Conservation (phyloP, 2,329 filamentous ascomycete genomes). For the Diaporthe destruens region DNA sequence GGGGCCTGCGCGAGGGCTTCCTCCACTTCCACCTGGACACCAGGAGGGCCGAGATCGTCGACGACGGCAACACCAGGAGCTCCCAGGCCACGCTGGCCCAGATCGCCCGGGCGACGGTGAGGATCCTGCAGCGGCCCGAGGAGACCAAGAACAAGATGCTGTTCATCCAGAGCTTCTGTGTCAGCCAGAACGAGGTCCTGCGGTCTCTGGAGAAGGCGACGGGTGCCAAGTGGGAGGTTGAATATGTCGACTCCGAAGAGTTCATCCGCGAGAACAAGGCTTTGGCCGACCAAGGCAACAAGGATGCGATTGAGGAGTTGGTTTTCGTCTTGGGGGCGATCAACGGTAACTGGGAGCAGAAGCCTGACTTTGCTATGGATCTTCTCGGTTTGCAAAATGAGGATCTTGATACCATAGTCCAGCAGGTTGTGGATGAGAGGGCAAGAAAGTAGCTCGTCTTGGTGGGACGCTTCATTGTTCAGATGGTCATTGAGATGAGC, state of each 20-base stretch:
- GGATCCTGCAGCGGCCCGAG: conserved; percentile 47
- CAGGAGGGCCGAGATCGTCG: conserved; percentile 51
- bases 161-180: conserved; percentile 57
- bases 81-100: conserved; percentile 53
- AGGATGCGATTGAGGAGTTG: conserved; percentile 58
- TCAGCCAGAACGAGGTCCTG: conserved; percentile 53
- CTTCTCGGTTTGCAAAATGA: conserved; percentile 61
- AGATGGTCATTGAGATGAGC: too few relatives aligned
- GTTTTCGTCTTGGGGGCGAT: conserved; percentile 63
- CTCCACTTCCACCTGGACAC: conserved; percentile 52
- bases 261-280: conserved; percentile 56
- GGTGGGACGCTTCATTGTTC: too few relatives aligned
- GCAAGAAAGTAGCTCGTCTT: background rate
- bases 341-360: conserved; percentile 62
- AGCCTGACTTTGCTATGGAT: conserved; percentile 61
- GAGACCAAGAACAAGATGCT: conserved; percentile 51
- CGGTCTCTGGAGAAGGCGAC: conserved; percentile 51
- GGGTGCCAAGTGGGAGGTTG: conserved; percentile 49
- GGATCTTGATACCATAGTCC: conserved; percentile 58
- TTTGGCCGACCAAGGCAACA: conserved; percentile 54
- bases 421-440: conserved; percentile 47
- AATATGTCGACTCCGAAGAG: conserved; percentile 52
- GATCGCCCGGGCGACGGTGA: conserved; percentile 51
- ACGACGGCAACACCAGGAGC: conserved; percentile 49
- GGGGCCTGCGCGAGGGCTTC: conserved; percentile 53